Evolutionary conservation across 257 asterid genomes (phyloP).

Genomic region (Solanum rostratum): DNA sequence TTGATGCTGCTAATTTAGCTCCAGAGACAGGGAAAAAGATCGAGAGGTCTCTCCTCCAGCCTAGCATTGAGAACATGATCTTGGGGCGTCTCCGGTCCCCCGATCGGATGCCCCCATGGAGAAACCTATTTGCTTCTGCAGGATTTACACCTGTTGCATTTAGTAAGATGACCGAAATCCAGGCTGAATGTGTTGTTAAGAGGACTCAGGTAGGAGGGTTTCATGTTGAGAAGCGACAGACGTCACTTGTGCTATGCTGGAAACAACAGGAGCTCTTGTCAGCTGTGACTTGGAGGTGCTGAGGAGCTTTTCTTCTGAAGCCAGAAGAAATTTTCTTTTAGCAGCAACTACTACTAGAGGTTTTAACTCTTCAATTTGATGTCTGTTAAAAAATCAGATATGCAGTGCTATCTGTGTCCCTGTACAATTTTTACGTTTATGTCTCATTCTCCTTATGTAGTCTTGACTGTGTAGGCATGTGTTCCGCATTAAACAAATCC

Average conservation of each 20-base stretch:
- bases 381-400: neutral
- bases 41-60: conserved; percentile 38
- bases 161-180: conserved; percentile 38
- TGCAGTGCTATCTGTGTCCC: neutral
- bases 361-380: conserved; percentile 13
- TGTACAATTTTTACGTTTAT: neutral
- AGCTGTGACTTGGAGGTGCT: conserved; percentile 40
- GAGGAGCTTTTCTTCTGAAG: conserved; percentile 8
- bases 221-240: conserved; percentile 32
- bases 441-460: neutral
- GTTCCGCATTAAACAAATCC: neutral
- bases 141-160: conserved; percentile 24
- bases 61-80: conserved; percentile 32
- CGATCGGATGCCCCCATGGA: conserved; percentile 25
- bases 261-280: conserved; percentile 34
- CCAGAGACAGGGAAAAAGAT: conserved; percentile 27
- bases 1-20: conserved; percentile 27
- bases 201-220: conserved; percentile 33
- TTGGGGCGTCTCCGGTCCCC: conserved; percentile 30
- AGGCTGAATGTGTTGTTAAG: conserved; percentile 36
- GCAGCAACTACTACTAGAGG: conserved; percentile 1
- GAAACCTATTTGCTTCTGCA: conserved; percentile 28
- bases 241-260: conserved; percentile 38
- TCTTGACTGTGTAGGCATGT: neutral
- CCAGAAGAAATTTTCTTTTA: neutral